Percentiles rank a stretch among this genome's conserved stretches.
phyloP scores from a whole-genome alignment of 768 basidiomycete species.

The Auricularia cornea region DNA sequence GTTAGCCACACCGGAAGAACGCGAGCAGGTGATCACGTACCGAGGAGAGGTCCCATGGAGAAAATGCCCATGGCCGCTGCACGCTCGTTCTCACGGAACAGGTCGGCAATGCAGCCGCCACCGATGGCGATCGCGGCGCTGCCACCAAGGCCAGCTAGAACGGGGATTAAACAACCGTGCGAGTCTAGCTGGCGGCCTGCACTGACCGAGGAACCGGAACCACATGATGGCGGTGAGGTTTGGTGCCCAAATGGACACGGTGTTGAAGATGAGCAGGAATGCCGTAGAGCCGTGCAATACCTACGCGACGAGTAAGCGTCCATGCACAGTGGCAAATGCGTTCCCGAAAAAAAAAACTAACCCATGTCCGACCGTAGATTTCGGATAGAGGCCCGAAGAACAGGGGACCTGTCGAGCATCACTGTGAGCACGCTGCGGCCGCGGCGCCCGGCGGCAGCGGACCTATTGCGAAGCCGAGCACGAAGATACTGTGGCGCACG shows the following conservation, averaged over 20 bases:
- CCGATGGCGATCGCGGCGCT: slow-evolving; percentile 58
- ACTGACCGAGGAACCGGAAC: slow-evolving; percentile 52
- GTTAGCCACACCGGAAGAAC: too few species aligned
- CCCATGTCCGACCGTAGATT: slow-evolving; percentile 45
- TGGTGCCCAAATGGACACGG: slow-evolving; percentile 65
- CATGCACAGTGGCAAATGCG: too few species aligned
- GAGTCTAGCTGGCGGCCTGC: neutral
- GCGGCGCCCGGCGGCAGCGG: slow-evolving; percentile 49
- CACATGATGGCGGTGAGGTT: slow-evolving; percentile 44
- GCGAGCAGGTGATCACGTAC: slow-evolving; percentile 16
- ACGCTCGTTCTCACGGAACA: slow-evolving; percentile 54
- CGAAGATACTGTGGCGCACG: slow-evolving; percentile 28
- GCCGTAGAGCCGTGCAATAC: slow-evolving; percentile 59
- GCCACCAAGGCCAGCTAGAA: slow-evolving; percentile 43
- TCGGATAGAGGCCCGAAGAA: slow-evolving; percentile 57
- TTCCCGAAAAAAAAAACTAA: slow-evolving; percentile 22
- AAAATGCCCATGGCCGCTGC: slow-evolving; percentile 66
- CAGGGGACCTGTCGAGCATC: neutral
- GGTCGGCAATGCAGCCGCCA: slow-evolving; percentile 25
- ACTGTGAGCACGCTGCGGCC: slow-evolving; percentile 49
- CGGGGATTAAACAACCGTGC: neutral
- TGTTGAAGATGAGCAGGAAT: slow-evolving; percentile 50
- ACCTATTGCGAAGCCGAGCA: slow-evolving; percentile 37
- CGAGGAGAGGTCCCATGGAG: slow-evolving; percentile 54
- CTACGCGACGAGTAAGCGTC: slow-evolving; percentile 11